Percentiles rank a stretch among this genome's conserved stretches.
Evolutionary conservation across 2,329 filamentous ascomycete genomes (phyloP).

Genomic region (Clarireedia sp.): DNA sequence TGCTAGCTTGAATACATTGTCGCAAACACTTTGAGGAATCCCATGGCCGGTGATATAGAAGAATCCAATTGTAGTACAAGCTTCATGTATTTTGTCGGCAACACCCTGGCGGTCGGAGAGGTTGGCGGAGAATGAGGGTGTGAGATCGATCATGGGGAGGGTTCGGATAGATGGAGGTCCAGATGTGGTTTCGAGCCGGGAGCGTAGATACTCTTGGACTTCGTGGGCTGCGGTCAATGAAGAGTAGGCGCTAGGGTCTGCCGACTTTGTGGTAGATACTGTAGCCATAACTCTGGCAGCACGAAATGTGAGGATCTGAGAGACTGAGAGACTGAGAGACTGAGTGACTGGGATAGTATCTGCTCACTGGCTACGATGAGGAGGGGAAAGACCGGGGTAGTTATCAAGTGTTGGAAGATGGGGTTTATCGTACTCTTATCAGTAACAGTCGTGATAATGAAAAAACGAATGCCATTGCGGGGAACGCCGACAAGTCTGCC

Average conservation of each 20-base stretch:
- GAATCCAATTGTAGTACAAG: constrained; percentile 26
- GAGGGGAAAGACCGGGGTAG: not conserved
- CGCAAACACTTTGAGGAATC: constrained; percentile 35
- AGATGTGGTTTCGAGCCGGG: constrained; percentile 17
- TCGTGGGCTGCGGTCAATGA: constrained; percentile 19
- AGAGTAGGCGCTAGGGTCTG: not conserved
- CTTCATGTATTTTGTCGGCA: constrained; percentile 23
- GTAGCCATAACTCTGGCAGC: not conserved
- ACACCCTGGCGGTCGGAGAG: constrained; percentile 21
- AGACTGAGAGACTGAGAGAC: not conserved
- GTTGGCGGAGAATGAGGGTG: constrained; percentile 24
- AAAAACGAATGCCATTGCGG: not conserved
- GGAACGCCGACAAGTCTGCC: not conserved
- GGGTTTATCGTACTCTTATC: not conserved
- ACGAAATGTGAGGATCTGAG: not conserved
- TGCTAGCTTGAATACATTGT: constrained; percentile 34
- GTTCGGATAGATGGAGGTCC: constrained; percentile 19
- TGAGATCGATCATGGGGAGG: constrained; percentile 27
- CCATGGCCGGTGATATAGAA: constrained; percentile 38
- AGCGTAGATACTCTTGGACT: constrained; percentile 23
- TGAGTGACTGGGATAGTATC: not conserved
- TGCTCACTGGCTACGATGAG: not conserved
- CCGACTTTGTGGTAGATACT: not conserved
- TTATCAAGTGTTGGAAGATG: not conserved
- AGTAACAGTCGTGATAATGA: not conserved